phyloP scores from a whole-genome alignment of 2,329 filamentous ascomycete genomes.

The Exophiala sideris region DNA sequence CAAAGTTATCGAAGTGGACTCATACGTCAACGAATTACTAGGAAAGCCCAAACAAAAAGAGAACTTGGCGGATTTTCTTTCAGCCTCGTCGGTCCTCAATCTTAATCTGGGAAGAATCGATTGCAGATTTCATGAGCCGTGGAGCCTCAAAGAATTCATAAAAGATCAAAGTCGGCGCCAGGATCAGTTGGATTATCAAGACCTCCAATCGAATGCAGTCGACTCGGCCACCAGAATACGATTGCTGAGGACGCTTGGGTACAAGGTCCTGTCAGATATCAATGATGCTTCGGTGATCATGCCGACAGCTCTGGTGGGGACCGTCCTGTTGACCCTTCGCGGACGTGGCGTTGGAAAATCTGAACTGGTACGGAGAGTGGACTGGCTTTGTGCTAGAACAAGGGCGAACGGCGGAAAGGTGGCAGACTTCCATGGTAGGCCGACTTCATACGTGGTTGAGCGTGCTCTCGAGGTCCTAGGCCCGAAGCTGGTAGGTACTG shows the following conservation, averaged over 20 bases:
- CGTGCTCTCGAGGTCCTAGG: slow-evolving; percentile 89
- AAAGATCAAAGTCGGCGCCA: slow-evolving; percentile 65
- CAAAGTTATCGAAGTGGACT: slow-evolving; percentile 97
- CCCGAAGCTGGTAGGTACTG: slow-evolving; percentile 76
- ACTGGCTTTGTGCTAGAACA: slow-evolving; percentile 83
- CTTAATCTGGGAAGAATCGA: slow-evolving; percentile 88
- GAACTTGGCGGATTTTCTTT: slow-evolving; percentile 85
- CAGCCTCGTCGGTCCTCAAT: slow-evolving; percentile 81
- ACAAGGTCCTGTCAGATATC: slow-evolving; percentile 89
- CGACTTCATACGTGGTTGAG: slow-evolving; percentile 78
- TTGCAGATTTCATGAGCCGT: slow-evolving; percentile 92
- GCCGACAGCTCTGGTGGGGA: slow-evolving; percentile 94
- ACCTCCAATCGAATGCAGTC: slow-evolving; percentile 34
- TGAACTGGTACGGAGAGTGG: slow-evolving; percentile 79
- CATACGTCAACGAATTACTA: slow-evolving; percentile 89
- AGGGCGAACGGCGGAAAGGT: slow-evolving; percentile 84
- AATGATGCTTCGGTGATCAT: slow-evolving; percentile 96
- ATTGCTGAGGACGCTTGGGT: slow-evolving; percentile 80
- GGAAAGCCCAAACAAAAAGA: slow-evolving; percentile 95
- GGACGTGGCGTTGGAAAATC: slow-evolving; percentile 86
- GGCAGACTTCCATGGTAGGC: slow-evolving; percentile 81
- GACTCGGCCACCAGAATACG: slow-evolving; percentile 55
- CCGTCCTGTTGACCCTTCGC: slow-evolving; percentile 82
- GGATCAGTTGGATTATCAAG: slow-evolving; percentile 41
- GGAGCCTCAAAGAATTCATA: slow-evolving; percentile 82